phyloP scores from a whole-genome alignment of 2,329 filamentous ascomycete species.

The Paracamarosporium sp. region DNA sequence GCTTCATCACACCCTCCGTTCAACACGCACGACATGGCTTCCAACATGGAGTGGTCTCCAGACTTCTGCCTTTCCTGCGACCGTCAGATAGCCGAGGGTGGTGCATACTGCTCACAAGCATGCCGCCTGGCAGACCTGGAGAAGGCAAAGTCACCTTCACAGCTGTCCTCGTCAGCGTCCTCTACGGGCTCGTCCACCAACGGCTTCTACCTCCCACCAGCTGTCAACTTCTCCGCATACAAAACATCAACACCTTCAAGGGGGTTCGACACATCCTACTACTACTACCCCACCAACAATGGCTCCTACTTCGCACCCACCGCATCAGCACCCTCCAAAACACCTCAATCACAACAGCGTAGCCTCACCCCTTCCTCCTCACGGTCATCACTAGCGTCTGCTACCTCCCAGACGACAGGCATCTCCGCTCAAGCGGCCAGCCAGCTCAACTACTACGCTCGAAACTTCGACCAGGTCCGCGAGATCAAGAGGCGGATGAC shows the following conservation, averaged over 20 bases:
- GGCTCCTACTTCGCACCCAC: slow-evolving; percentile 46
- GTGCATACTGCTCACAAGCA: slow-evolving; percentile 89
- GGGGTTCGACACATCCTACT: slow-evolving; percentile 45
- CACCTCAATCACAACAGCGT: slow-evolving; percentile 49
- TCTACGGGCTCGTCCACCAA: slow-evolving; percentile 58
- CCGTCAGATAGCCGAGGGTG: slow-evolving; percentile 77
- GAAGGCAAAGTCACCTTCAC: slow-evolving; percentile 59
- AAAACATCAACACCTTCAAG: slow-evolving; percentile 61
- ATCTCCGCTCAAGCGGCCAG: slow-evolving; percentile 79
- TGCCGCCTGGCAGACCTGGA: slow-evolving; percentile 90
- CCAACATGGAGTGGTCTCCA: slow-evolving; percentile 74
- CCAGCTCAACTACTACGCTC: slow-evolving; percentile 85
- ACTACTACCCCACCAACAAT: slow-evolving; percentile 43
- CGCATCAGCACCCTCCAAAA: slow-evolving; percentile 24
- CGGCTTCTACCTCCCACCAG: slow-evolving; percentile 73
- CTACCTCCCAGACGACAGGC: slow-evolving; percentile 60
- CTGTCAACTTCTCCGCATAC: slow-evolving; percentile 75
- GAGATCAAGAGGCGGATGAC: slow-evolving; percentile 56
- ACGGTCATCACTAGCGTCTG: slow-evolving; percentile 82
- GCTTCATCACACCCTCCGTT: slow-evolving; percentile 3
- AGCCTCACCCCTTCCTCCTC: slow-evolving; percentile 71
- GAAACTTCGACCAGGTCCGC: slow-evolving; percentile 85
- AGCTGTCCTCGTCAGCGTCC: slow-evolving; percentile 61
- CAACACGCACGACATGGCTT: slow-evolving; percentile 38
- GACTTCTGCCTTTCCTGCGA: slow-evolving; percentile 96